phyloP scores from a whole-genome alignment of 139 green algal species.

The Pycnococcus provasolii region DNA sequence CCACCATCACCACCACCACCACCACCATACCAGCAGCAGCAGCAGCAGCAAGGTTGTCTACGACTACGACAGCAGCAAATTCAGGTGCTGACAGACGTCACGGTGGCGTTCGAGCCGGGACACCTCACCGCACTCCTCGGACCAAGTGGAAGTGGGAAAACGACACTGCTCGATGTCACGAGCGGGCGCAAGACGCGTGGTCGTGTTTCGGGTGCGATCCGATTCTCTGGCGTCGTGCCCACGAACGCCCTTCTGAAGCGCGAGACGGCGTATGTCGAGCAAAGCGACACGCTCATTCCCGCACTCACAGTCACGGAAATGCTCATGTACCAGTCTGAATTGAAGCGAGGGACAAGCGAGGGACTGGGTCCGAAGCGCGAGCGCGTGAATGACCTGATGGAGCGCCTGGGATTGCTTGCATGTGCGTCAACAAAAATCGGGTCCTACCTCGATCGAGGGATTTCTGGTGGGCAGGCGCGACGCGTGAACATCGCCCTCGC shows the following conservation, averaged over 20 bases:
- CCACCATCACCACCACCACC: too few species aligned
- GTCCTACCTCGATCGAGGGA: constrained; percentile 5
- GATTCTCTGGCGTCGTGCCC: constrained; percentile 29
- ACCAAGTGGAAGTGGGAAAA: constrained; percentile 66
- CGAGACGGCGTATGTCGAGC: constrained; percentile 15
- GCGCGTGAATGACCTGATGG: constrained; percentile 3
- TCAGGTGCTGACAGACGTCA: constrained; percentile 25
- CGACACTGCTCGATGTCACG: constrained; percentile 60
- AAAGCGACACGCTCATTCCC: constrained; percentile 10
- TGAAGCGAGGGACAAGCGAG: neutral
- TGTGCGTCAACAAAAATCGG: constrained; percentile 22
- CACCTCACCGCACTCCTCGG: constrained; percentile 70
- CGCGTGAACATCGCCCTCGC: constrained; percentile 43
- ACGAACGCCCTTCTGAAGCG: neutral
- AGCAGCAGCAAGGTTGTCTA: too few species aligned
- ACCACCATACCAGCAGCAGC: too few species aligned
- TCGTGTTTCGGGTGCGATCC: constrained; percentile 22
- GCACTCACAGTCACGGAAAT: constrained; percentile 12
- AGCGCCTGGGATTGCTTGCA: constrained; percentile 21
- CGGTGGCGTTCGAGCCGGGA: constrained; percentile 26
- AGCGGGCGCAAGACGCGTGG: constrained; percentile 39
- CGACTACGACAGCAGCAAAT: too few species aligned
- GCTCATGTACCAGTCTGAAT: constrained; percentile 10
- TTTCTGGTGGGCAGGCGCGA: constrained; percentile 36
- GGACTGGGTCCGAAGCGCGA: neutral